Evolutionary conservation across 2,329 filamentous ascomycete genomes (phyloP).

Genomic region (Sphaerulina vaccinii): DNA sequence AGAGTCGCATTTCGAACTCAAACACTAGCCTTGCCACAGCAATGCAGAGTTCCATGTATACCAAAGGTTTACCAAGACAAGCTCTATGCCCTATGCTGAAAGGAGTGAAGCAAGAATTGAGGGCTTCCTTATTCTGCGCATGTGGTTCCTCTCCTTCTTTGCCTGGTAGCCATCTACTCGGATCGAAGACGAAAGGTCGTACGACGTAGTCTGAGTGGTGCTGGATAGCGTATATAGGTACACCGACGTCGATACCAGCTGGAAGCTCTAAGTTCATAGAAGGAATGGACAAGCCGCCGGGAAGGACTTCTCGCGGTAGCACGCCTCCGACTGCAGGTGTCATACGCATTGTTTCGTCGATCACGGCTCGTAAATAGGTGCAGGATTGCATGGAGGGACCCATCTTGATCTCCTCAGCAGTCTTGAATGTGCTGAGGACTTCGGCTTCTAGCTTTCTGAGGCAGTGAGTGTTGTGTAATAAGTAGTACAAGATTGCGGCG

Average conservation of each 20-base stretch:
- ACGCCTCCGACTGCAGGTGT: slow-evolving; percentile 44
- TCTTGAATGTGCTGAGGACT: slow-evolving; percentile 38
- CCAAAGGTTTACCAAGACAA: slow-evolving; percentile 63
- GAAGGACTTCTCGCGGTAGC: slow-evolving; percentile 37
- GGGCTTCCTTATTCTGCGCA: slow-evolving; percentile 19
- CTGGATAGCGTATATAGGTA: slow-evolving; percentile 39
- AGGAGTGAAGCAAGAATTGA: slow-evolving; percentile 68
- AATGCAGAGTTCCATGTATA: slow-evolving; percentile 31
- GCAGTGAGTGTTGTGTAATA: slow-evolving; percentile 41
- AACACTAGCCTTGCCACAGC: slow-evolving; percentile 29
- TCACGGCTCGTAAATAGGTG: slow-evolving; percentile 46
- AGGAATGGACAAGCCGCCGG: slow-evolving; percentile 34
- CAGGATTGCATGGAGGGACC: slow-evolving; percentile 38
- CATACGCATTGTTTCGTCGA: slow-evolving; percentile 51
- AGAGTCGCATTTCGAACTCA: slow-evolving; percentile 29
- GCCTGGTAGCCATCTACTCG: slow-evolving; percentile 30
- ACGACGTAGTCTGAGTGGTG: slow-evolving; percentile 36
- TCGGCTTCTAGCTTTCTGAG: slow-evolving; percentile 38
- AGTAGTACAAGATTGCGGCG: slow-evolving; percentile 46
- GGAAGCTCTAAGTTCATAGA: slow-evolving; percentile 40
- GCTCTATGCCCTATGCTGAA: slow-evolving; percentile 69
- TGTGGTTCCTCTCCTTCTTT: slow-evolving; percentile 11
- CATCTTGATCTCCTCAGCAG: slow-evolving; percentile 32
- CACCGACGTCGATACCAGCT: slow-evolving; percentile 37
- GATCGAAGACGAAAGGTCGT: slow-evolving; percentile 31